Evolutionary conservation across 2,329 filamentous ascomycete genomes (phyloP), one percentile per base, ranked within the genome.

Genomic region (Claviceps humidiphila): DNA sequence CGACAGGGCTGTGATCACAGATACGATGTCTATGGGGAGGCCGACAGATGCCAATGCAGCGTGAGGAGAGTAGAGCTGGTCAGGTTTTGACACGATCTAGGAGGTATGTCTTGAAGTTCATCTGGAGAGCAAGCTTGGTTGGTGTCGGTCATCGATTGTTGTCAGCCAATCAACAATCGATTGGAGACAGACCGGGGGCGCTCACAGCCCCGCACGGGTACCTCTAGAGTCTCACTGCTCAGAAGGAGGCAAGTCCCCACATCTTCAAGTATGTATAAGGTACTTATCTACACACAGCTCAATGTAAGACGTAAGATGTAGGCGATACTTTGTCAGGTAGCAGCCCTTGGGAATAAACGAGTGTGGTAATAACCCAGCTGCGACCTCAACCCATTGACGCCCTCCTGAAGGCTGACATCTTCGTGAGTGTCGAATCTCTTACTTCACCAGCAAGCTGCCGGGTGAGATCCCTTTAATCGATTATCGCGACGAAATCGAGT

Each of bases 1-100:
- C 58, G 62, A 50, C 52, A 38, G 38, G 17, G 16, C n/a, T 30
- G 47, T 17, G 7, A 26, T 44, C 20, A 14, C 22, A 44, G 7
- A 14, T 13, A 5, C 22, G 20, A 16, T 13, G 22, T 44, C 20
- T 7, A 44, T 16, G 22, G 42, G 30, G 30, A 34, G 30, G 9
- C 30, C 30, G 30, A 11, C 1, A 34, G 41, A 43, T 40, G 16
- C 16, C 16, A 40, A n/a, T n/a, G 13, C 16, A 40, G 39, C 16
- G 39, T n/a, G n/a, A 40, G 39, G 8, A 16, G 39, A 17, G 30
- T 4, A 34, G 30, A 34, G 30, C 9, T 9, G 30, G 30, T 34
- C 30, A 34, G 9, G 30, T 4, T 11, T 43, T 5, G 5, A 43
- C 41, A 11, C 13, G 30, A 34, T 34, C 41, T 11, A 22, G 22